A percentile compares a stretch with the other conserved stretches of the same genome.
phyloP scores from a whole-genome alignment of 2,329 filamentous ascomycete genomes.

The Fusarium sp. region DNA sequence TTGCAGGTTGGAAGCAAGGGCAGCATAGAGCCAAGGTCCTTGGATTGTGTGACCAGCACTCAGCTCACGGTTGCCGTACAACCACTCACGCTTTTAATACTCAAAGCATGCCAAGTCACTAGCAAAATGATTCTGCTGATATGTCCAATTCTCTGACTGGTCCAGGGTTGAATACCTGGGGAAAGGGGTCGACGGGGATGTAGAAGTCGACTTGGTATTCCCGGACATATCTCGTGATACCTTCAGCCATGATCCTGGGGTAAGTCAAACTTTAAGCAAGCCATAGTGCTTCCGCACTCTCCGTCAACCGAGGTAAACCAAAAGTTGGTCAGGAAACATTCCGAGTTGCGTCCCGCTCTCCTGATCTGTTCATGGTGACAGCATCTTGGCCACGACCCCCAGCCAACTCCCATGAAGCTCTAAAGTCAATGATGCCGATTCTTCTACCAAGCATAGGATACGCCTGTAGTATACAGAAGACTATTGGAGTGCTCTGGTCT shows the following conservation, averaged over 20 bases:
- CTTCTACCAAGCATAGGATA: not conserved
- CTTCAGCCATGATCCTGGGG: not conserved
- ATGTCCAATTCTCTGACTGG: not conserved
- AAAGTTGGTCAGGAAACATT: not conserved
- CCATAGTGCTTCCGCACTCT: not conserved
- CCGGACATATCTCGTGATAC: not conserved
- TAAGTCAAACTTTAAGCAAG: not conserved
- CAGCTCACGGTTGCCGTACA: not conserved
- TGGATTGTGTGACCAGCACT: not conserved
- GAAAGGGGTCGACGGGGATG: not conserved
- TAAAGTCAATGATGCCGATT: not conserved
- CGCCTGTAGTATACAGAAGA: not conserved
- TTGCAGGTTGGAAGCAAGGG: not conserved
- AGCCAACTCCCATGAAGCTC: not conserved
- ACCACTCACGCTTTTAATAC: not conserved
- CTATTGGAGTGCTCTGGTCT: not conserved
- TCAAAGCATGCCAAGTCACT: not conserved
- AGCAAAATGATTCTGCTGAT: not conserved
- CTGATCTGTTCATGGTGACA: not conserved
- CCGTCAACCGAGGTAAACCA: not conserved
- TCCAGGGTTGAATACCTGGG: not conserved
- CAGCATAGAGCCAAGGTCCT: not conserved
- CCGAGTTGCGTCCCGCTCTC: not conserved
- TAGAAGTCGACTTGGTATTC: not conserved
- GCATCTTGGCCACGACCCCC: not conserved